Evolutionary conservation across 1,284 basidiomycete genomes (phyloP).

Genomic region (Marasmius sp.): DNA sequence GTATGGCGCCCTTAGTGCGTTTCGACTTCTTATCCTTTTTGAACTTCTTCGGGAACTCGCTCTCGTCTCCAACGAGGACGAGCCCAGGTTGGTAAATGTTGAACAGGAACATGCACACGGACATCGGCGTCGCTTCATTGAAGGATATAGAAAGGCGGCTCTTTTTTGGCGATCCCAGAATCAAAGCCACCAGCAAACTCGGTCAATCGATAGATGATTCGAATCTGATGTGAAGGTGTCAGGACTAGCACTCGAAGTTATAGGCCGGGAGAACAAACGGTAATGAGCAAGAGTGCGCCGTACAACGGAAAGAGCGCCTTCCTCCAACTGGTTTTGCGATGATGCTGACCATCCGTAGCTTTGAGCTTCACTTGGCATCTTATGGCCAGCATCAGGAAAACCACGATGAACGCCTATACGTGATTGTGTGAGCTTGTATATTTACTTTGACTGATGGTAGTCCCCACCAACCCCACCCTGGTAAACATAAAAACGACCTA

Average conservation of each 20-base stretch:
- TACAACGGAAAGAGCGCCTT: conserved; percentile 15
- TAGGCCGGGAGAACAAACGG: background rate
- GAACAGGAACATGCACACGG: too few relatives aligned
- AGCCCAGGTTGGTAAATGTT: too few relatives aligned
- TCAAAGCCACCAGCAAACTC: background rate
- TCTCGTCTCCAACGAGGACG: too few relatives aligned
- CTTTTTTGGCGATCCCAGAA: background rate
- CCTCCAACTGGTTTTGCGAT: conserved; percentile 13
- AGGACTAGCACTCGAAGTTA: background rate
- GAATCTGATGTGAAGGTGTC: background rate
- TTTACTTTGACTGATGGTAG: background rate
- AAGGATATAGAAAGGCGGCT: background rate
- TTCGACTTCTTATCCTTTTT: too few relatives aligned
- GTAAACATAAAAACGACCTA: conserved; percentile 20
- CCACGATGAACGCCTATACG: conserved; percentile 12
- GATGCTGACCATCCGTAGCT: background rate
- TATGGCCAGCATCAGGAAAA: conserved; percentile 17
- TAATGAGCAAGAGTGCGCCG: conserved; percentile 17
- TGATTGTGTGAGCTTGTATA: background rate
- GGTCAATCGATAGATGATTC: conserved; percentile 1
- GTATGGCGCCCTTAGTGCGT: too few relatives aligned
- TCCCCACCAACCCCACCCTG: conserved; percentile 17
- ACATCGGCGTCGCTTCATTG: too few relatives aligned
- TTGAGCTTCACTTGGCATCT: conserved; percentile 14
- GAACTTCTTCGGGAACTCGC: too few relatives aligned